Evolutionary conservation across 1,284 basidiomycete genomes (phyloP), one percentile per base, ranked within the genome.

Genomic region (Cutaneotrichosporon sp.): DNA sequence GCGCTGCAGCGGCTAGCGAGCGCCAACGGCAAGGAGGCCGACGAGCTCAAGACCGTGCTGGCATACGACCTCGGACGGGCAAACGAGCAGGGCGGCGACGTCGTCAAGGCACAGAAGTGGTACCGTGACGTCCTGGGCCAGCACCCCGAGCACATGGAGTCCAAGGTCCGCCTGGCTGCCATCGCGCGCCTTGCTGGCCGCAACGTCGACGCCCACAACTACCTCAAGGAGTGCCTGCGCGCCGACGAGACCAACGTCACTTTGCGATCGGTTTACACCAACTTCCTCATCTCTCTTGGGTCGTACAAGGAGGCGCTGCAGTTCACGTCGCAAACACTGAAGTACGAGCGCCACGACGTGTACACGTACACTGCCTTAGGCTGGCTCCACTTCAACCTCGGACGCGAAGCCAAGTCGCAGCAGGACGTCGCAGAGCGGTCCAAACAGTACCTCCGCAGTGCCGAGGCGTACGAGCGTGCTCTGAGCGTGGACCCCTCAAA

Each of bases 91-190:
- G 83, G 86, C 59, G 88, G 89, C 0, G 87, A 91, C 47, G 82
- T 84, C 3, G 82, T 79, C 1, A 84, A 88, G 69, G 92, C 93
- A 10, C 87, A 84, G 64, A 89, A 89, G 67, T 91, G 91, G 7
- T 97, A 94, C 70, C 86, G 89, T 51, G 91, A 92, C 73, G 82
- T 97, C 7, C 78, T 97, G 29, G 81, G 85, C 18, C 84, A 89
- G 59, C 93, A 97, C 82, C 91, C 92, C 0, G 94, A 97, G 80
- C 97, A 95, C 75, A 85, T 92, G 50, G 94, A 97, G 75, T 94
- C 93, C 66, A 97, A 97, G 81, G 86, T 94, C 43, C 89, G 94
- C 34, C 88, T 91, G 67, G 91, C 92, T 0, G 85, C 89, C 13
- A 87, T 97, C 82, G 83, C 89, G 1, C 81, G 87, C 0, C 82